Evolutionary conservation across 2,329 filamentous ascomycete species (phyloP).

Genomic region (Seiridium cupressi): DNA sequence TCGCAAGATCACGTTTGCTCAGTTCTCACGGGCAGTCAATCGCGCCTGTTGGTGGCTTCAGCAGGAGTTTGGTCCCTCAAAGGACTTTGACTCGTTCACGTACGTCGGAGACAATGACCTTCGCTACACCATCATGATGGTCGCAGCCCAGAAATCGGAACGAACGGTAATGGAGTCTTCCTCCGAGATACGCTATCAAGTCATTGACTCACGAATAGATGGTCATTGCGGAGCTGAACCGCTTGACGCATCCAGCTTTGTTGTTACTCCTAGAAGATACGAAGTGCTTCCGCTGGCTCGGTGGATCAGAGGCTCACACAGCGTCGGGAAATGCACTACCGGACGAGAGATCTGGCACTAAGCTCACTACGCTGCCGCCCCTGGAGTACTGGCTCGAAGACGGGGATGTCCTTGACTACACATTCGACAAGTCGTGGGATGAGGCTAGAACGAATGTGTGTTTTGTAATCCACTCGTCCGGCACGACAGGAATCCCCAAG

Average conservation of each 20-base stretch:
- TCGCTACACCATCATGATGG: conserved; percentile 2
- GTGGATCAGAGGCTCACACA: not conserved
- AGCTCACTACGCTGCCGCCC: not conserved
- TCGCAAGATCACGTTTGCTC: conserved; percentile 2
- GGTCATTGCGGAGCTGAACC: conserved; percentile 4
- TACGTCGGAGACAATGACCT: conserved; percentile 6
- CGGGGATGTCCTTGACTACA: not conserved
- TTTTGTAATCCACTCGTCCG: conserved; percentile 9
- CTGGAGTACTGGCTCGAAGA: conserved; percentile 3
- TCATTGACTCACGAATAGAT: not conserved
- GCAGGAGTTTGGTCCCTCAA: not conserved
- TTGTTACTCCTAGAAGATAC: conserved; percentile 3
- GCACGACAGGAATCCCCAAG: conserved; percentile 4
- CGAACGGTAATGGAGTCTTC: not conserved
- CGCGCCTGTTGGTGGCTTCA: conserved; percentile 6
- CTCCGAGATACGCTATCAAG: not conserved
- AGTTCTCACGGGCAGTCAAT: conserved; percentile 5
- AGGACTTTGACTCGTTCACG: conserved; percentile 3
- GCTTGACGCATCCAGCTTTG: conserved; percentile 2
- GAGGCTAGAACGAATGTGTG: not conserved
- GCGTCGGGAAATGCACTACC: not conserved
- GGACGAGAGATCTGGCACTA: not conserved
- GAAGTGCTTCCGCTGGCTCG: not conserved
- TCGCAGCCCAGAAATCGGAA: conserved; percentile 7
- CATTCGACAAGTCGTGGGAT: conserved; percentile 7